Evolutionary conservation across 768 basidiomycete species (phyloP).

Genomic region (Suillus weaverae): DNA sequence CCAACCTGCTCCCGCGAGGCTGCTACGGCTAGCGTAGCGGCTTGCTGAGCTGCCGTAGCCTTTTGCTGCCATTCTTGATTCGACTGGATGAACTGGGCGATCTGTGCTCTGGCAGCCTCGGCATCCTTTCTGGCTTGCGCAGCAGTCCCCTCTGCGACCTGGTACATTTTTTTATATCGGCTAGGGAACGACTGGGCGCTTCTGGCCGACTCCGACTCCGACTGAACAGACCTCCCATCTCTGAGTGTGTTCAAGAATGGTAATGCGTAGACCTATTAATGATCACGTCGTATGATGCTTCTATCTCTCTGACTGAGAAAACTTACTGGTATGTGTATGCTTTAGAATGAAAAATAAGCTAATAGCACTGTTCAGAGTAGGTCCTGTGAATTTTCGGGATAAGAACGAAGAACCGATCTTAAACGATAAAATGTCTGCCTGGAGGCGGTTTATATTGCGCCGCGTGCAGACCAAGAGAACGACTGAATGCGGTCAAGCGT

Average conservation of each 20-base stretch:
- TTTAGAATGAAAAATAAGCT: background rate
- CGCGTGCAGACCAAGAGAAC: background rate
- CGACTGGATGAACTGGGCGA: background rate
- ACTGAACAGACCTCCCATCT: background rate
- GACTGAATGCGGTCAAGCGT: background rate
- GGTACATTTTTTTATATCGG: background rate
- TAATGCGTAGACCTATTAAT: background rate
- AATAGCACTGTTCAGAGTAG: background rate
- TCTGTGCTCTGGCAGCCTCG: background rate
- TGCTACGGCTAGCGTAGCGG: background rate
- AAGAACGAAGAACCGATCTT: background rate
- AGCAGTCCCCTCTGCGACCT: background rate
- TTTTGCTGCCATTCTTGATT: background rate
- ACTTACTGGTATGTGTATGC: background rate
- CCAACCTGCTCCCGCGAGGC: background rate
- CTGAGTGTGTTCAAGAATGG: background rate
- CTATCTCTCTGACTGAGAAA: background rate
- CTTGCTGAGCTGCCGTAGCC: background rate
- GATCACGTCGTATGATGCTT: background rate
- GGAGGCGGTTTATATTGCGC: background rate
- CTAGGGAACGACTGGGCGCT: background rate
- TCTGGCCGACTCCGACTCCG: background rate
- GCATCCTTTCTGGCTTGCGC: slow-evolving; percentile 2
- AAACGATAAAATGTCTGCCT: background rate
- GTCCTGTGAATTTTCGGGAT: background rate